These are phyloP conservation scores for Orychophragmus violaceus DNA, from an alignment of 345 rosid species.

Conservation along the genomic window DNA sequence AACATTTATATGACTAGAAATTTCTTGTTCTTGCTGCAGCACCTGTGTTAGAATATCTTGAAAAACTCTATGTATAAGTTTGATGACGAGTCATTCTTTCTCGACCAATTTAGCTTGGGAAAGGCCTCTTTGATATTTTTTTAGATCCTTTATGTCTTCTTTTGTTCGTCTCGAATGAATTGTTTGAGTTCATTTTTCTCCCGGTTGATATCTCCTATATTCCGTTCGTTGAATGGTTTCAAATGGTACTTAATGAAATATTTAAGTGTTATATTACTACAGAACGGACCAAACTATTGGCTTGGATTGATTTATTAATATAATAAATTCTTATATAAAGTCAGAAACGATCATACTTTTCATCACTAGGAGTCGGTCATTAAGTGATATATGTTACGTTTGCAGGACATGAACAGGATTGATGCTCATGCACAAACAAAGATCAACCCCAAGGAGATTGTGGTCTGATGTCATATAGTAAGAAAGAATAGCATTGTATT, in stretches of 20 bases:
- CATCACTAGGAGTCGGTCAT: not conserved
- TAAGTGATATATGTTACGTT: not conserved
- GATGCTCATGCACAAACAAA: conserved; percentile 68
- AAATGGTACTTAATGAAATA: conserved; percentile 41
- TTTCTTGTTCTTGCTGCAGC: conserved; percentile 34
- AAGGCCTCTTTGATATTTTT: not conserved
- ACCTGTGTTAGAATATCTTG: conserved; percentile 66
- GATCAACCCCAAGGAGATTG: conserved; percentile 40
- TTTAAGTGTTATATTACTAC: conserved; percentile 51
- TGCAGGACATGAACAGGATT: conserved; percentile 67
- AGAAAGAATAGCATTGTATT: no score
- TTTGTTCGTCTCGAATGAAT: not conserved
- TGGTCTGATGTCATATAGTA: no score
- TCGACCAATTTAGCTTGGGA: conserved; percentile 66
- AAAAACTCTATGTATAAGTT: conserved; percentile 57
- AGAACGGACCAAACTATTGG: conserved; percentile 66
- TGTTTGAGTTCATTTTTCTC: not conserved
- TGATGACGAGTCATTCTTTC: conserved; percentile 85
- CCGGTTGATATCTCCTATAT: conserved; percentile 77
- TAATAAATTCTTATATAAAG: not conserved
- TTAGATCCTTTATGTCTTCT: not conserved
- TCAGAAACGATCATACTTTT: not conserved
- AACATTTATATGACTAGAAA: not conserved
- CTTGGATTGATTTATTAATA: conserved; percentile 69
- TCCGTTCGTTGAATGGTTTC: conserved; percentile 63